phyloP scores from a whole-genome alignment of 352 stramenopile species.

The Globisporangium okanoganense region DNA sequence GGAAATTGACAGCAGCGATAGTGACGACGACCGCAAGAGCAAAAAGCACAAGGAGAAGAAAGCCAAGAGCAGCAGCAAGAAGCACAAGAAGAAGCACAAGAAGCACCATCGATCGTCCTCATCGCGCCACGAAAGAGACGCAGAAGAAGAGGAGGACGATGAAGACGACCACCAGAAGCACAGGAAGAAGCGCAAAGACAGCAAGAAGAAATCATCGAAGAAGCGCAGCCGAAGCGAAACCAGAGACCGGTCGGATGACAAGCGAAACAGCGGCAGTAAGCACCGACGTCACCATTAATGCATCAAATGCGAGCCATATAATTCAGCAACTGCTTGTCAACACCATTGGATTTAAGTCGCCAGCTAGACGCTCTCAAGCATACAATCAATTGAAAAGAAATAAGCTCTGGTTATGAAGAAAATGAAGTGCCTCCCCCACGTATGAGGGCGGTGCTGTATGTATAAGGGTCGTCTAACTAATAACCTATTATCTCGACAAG shows the following conservation, averaged over 20 bases:
- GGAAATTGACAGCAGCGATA: not conserved
- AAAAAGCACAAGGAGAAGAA: conserved; percentile 22
- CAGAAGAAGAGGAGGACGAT: conserved; percentile 14
- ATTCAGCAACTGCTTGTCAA: no score
- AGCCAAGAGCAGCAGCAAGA: conserved; percentile 9
- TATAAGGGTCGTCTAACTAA: conserved; percentile 17
- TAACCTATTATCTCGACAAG: conserved; percentile 14
- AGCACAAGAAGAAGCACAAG: conserved; percentile 12
- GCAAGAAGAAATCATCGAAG: conserved; percentile 31
- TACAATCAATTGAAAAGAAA: no score
- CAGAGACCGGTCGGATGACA: not conserved
- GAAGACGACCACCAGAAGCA: conserved; percentile 26
- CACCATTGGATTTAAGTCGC: no score
- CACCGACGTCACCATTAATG: conserved; percentile 8
- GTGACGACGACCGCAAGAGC: not conserved
- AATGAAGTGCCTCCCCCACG: not conserved
- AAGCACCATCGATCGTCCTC: conserved; percentile 28
- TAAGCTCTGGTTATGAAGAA: not conserved
- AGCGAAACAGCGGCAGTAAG: conserved; percentile 6
- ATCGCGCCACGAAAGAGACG: conserved; percentile 15
- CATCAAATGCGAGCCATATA: no score
- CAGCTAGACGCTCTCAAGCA: no score
- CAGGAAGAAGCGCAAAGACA: conserved; percentile 23
- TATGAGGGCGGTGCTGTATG: conserved; percentile 1
- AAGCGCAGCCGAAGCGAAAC: conserved; percentile 23